These are phyloP conservation scores for Coccomyxa sp. DNA, from an alignment of 139 green algal genomes.

Conservation along the genomic window DNA sequence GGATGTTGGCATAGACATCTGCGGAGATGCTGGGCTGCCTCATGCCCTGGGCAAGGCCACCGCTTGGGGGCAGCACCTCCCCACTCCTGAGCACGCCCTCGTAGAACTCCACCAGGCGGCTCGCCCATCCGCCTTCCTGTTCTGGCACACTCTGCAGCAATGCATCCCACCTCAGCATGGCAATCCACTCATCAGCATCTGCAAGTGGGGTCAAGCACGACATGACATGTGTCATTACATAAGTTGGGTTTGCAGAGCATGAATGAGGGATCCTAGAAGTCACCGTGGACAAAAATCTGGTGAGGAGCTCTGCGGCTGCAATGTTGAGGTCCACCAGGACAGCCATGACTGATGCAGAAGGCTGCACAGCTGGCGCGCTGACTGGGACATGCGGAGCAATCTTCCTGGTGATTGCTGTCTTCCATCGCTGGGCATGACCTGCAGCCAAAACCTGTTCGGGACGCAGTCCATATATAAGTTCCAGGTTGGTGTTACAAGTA, in stretches of 20 bases:
- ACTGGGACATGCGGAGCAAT: constrained; percentile 43
- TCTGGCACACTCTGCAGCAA: too few relatives aligned
- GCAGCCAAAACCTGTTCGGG: constrained; percentile 10
- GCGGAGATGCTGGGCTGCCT: not conserved
- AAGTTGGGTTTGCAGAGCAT: not conserved
- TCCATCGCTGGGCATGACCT: not conserved
- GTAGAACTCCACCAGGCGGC: constrained; percentile 20
- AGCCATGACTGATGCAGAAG: constrained; percentile 16
- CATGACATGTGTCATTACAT: not conserved
- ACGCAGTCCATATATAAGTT: not conserved
- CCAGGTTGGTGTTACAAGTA: too few relatives aligned
- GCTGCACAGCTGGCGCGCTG: constrained; percentile 11
- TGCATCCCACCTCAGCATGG: not conserved
- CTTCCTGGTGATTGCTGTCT: constrained; percentile 7
- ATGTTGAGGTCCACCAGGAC: constrained; percentile 54
- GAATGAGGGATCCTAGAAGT: not conserved
- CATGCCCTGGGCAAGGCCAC: not conserved
- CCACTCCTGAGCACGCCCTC: constrained; percentile 18
- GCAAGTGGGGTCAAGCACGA: not conserved
- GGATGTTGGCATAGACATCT: not conserved
- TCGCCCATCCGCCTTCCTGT: constrained; percentile 16
- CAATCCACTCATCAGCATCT: not conserved
- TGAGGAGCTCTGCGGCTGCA: constrained; percentile 37
- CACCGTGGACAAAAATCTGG: constrained; percentile 26
- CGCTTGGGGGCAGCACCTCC: constrained; percentile 14